A percentile compares a stretch with the other conserved stretches of the same genome.
Conservation (phyloP, 495 filamentous ascomycete species). For the Penicillium egyptiacum region DNA sequence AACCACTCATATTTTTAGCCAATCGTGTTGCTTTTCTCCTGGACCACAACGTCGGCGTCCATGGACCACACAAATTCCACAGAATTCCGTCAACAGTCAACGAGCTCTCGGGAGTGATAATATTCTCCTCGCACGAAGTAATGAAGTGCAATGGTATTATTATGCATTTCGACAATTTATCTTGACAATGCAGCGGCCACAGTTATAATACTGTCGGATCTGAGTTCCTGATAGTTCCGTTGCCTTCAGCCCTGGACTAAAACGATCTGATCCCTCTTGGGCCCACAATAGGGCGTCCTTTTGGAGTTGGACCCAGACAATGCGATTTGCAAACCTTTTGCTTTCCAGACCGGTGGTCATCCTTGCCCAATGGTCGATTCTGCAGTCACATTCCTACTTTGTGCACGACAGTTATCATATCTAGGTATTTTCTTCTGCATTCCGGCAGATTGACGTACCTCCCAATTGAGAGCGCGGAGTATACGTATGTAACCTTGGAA, state of each 20-base stretch:
- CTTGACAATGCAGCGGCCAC: slow-evolving; percentile 1
- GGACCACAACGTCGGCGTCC: slow-evolving; percentile 2
- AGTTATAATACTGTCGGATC: not conserved
- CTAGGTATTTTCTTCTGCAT: not conserved
- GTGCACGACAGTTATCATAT: not conserved
- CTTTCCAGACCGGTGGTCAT: not conserved
- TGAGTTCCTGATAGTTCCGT: slow-evolving; percentile 8
- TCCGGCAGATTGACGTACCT: not conserved
- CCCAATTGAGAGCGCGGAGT: slow-evolving; percentile 2
- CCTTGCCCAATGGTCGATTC: too few species aligned
- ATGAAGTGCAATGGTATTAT: not conserved
- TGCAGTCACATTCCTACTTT: too few species aligned
- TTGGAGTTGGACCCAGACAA: not conserved
- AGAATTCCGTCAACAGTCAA: not conserved
- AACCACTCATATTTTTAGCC: not conserved
- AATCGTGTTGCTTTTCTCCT: slow-evolving; percentile 9
- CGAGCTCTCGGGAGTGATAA: not conserved
- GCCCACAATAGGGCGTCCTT: slow-evolving; percentile 5
- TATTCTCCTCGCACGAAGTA: not conserved
- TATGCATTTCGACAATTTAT: not conserved
- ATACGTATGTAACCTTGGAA: too few species aligned
- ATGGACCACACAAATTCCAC: not conserved
- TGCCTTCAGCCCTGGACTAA: slow-evolving; percentile 4
- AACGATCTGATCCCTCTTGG: slow-evolving; percentile 4
- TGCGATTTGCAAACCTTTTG: slow-evolving; percentile 2